phyloP scores from a whole-genome alignment of 768 basidiomycete species.

The Gloeostereum incarnatum region DNA sequence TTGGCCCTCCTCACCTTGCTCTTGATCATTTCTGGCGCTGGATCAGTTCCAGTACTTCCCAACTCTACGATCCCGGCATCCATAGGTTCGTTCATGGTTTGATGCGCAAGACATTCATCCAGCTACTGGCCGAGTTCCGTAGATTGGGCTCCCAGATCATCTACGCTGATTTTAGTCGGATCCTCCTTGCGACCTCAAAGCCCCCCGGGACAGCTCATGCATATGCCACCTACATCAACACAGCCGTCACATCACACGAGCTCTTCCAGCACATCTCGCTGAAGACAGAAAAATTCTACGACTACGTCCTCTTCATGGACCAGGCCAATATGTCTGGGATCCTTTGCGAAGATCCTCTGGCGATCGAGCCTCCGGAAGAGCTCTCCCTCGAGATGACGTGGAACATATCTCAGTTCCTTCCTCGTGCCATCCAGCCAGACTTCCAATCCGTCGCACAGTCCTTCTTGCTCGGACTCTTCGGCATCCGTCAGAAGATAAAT shows the following conservation, averaged over 20 bases:
- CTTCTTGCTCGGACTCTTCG: constrained; percentile 82
- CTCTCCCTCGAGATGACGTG: constrained; percentile 77
- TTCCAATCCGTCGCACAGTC: constrained; percentile 67
- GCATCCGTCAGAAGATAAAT: constrained; percentile 55
- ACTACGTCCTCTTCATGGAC: constrained; percentile 95
- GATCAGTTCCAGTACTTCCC: constrained; percentile 78
- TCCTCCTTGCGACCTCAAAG: constrained; percentile 89
- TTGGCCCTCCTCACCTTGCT: constrained; percentile 57
- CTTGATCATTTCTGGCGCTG: constrained; percentile 98
- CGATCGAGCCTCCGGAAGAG: constrained; percentile 57
- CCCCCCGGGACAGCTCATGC: constrained; percentile 93
- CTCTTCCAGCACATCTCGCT: constrained; percentile 91
- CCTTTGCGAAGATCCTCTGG: constrained; percentile 72
- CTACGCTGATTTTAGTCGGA: constrained; percentile 86
- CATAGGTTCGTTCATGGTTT: constrained; percentile 91
- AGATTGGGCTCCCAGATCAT: constrained; percentile 89
- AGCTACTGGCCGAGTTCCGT: constrained; percentile 93
- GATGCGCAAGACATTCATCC: constrained; percentile 98
- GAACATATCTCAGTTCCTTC: constrained; percentile 90
- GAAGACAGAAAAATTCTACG: constrained; percentile 82
- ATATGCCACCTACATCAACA: constrained; percentile 91
- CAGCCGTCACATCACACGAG: constrained; percentile 90
- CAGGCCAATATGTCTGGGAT: constrained; percentile 86
- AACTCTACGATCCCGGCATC: constrained; percentile 87
- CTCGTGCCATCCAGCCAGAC: constrained; percentile 68